A percentile compares a stretch with the other conserved stretches of the same genome.
Conservation (phyloP, 176 grass and related monocot species). For the Aechmea fasciata region DNA sequence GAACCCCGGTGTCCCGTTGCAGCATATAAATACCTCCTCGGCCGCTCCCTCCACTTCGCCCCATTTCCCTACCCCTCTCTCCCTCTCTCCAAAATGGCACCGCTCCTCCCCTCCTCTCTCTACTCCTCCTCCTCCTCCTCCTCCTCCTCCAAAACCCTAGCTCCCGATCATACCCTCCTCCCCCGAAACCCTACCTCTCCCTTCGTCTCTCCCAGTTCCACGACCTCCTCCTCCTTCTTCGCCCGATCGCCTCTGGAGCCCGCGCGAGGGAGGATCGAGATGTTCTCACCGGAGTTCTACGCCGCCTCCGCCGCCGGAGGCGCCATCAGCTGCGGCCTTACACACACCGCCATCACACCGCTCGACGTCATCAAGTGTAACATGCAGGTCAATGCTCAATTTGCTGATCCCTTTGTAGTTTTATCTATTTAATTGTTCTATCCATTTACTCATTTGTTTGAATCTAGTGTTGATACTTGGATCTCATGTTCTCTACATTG, state of each 20-base stretch:
- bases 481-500: no score
- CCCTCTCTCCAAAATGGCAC: no score
- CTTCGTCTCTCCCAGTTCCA: neutral
- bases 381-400: conserved; percentile 23
- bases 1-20: no score
- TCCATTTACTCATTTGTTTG: no score
- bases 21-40: no score
- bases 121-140: neutral
- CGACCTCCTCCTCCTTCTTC: neutral
- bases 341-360: conserved; percentile 17
- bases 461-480: no score
- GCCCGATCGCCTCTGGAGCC: conserved; percentile 14
- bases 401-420: neutral
- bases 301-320: conserved; percentile 6
- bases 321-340: conserved; percentile 17
- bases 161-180: conserved; percentile 6
- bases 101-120: neutral
- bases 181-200: neutral
- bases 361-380: conserved; percentile 35
- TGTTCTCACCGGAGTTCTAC: conserved; percentile 30
- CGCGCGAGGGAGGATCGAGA: conserved; percentile 1
- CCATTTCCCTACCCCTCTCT: no score
- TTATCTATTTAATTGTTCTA: no score
- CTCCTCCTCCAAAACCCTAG: neutral
- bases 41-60: no score